These are phyloP conservation scores for Macrolepiota dolichaula DNA, from an alignment of 768 basidiomycete genomes.

Conservation along the genomic window DNA sequence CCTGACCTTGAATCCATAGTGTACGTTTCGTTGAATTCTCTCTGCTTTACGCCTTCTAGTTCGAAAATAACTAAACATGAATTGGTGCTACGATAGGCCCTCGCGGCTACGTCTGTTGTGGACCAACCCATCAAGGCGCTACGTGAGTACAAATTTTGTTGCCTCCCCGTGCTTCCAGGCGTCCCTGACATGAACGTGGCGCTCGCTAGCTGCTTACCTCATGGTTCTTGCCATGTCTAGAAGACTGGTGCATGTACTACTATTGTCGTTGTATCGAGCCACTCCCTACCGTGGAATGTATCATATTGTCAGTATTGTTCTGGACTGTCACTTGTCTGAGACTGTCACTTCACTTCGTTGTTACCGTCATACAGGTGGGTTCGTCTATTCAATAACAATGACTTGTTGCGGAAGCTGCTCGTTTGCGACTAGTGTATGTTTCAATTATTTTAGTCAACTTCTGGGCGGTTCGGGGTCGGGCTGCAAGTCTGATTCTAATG, in stretches of 20 bases:
- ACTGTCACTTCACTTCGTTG: background rate
- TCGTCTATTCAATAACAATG: background rate
- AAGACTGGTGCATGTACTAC: background rate
- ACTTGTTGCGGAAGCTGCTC: too few relatives aligned
- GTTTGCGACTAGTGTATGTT: too few relatives aligned
- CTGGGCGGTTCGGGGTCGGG: too few relatives aligned
- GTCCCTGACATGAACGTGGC: background rate
- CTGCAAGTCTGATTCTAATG: too few relatives aligned
- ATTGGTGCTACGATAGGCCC: background rate
- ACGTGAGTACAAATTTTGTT: background rate
- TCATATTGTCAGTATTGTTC: background rate
- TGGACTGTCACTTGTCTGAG: background rate
- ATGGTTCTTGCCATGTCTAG: constrained; percentile 9
- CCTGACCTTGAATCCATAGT: background rate
- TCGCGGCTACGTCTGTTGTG: constrained; percentile 2
- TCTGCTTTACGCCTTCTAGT: background rate
- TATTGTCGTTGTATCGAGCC: background rate
- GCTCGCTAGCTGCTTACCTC: background rate
- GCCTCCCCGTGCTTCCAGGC: background rate
- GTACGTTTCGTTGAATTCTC: background rate
- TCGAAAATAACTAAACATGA: background rate
- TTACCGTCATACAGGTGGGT: background rate
- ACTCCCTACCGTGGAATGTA: background rate
- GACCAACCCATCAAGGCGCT: background rate
- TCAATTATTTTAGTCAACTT: too few relatives aligned